Evolutionary conservation across 352 stramenopile species (phyloP).

Genomic region (Pythium coloratum): DNA sequence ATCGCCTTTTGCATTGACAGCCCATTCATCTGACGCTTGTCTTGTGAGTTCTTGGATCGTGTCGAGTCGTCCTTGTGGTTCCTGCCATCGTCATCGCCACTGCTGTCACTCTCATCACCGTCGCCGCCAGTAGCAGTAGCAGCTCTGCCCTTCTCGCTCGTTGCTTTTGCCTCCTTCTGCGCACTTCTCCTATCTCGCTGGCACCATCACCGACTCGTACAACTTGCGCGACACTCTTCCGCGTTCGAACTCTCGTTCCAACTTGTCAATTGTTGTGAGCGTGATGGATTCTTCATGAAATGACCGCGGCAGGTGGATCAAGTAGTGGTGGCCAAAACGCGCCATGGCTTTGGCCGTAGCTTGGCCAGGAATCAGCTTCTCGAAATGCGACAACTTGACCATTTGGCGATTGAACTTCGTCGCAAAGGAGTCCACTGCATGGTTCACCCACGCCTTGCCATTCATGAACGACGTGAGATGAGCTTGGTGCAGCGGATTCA

Average conservation of each 20-base stretch:
- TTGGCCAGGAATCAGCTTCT: slow-evolving; percentile 49
- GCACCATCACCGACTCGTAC: slow-evolving; percentile 69
- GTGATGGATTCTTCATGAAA: slow-evolving; percentile 78
- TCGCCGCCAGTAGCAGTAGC: not conserved
- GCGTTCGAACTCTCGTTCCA: slow-evolving; percentile 79
- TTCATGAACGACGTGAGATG: slow-evolving; percentile 80
- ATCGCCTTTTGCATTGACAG: slow-evolving; percentile 44
- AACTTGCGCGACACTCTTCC: slow-evolving; percentile 66
- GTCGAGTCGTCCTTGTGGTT: not conserved
- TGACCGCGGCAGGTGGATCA: slow-evolving; percentile 76
- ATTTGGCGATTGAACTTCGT: slow-evolving; percentile 80
- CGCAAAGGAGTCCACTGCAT: slow-evolving; percentile 58
- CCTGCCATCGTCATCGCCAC: not conserved
- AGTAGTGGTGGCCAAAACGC: slow-evolving; percentile 77
- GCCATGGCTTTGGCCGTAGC: slow-evolving; percentile 64
- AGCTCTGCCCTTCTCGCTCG: not conserved
- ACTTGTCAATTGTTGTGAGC: slow-evolving; percentile 64
- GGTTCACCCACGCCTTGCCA: slow-evolving; percentile 62
- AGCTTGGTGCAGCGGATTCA: slow-evolving; percentile 57
- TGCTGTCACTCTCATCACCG: not conserved
- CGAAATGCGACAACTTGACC: slow-evolving; percentile 70
- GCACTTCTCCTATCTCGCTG: slow-evolving; percentile 22
- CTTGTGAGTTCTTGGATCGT: not conserved
- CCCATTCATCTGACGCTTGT: slow-evolving; percentile 9
- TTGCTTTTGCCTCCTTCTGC: not conserved